Evolutionary conservation across 257 asterid genomes (phyloP), one percentile per base, ranked within the genome.

Genomic region (Solanum boliviense): DNA sequence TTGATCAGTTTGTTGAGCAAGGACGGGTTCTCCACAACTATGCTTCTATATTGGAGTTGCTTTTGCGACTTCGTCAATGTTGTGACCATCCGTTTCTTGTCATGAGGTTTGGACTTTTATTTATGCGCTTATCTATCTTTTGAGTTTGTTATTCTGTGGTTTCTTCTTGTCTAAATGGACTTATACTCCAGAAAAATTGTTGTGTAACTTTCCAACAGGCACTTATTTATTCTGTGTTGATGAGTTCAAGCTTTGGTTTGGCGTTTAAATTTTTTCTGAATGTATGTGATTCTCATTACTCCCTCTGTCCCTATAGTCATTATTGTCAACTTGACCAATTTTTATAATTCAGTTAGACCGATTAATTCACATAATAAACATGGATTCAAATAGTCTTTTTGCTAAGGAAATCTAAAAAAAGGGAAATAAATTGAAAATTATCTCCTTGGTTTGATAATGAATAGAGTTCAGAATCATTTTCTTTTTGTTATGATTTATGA

Each of bases 51-150:
- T 87, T 97, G 94, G 99, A 97, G 91, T 92, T 97, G 90, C 98
- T 97, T 73, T 92, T 97, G 89, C 98, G 99, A 29, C 99, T 97
- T 92, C 98, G 99, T 87, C 99, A 97, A 91, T 97, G 99, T 89
- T 97, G 99, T 91, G 98, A 97, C 89, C 99, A 97, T 86, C 99
- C 99, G 71, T 97, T 94, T 93, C 98, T 97, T 89, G 99, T 97
- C 78, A 91, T 95, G 98, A 97, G 99, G 99, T 96, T 87, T 87
- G 90, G 16, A 46, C 41, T 81, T 81, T 3, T 29, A 79, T 27
- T 10, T 48, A 21, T 48, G 70, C 4, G 25, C 41, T 58, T 48
- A 81, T 46, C 67, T 48, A 81, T 29, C 12, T 48, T 46, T 48
- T 81, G 9, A 27, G 85, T 81, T 81, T 81, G n/a, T 44, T 79